Conservation (phyloP, 139 green algal genomes). For the Astrephomene gubernaculifera region DNA sequence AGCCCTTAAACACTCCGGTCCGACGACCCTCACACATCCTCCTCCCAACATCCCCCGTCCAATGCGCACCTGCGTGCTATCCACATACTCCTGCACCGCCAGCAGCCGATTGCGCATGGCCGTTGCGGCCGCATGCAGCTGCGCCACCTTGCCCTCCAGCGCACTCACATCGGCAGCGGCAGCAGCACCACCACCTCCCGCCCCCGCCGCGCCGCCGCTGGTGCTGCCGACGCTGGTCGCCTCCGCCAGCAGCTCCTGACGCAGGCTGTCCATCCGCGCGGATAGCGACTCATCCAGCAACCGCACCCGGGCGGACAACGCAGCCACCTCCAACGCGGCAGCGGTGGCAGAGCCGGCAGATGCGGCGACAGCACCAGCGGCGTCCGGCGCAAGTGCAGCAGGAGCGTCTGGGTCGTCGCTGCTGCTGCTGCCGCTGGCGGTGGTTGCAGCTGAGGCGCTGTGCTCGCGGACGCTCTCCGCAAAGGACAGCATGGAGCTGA, state of each 20-base stretch:
- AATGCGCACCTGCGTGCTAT: slow-evolving; percentile 46
- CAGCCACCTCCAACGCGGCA: not conserved
- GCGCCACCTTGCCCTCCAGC: slow-evolving; percentile 38
- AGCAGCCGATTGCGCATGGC: slow-evolving; percentile 48
- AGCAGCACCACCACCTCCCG: not conserved
- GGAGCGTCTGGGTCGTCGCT: not conserved
- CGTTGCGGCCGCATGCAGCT: slow-evolving; percentile 34
- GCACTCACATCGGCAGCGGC: not conserved
- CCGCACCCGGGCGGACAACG: not conserved
- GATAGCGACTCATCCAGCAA: not conserved
- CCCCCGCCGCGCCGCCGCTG: not conserved
- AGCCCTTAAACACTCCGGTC: too few relatives aligned
- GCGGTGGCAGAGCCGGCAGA: not conserved
- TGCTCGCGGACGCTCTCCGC: not conserved
- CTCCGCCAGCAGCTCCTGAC: slow-evolving; percentile 10
- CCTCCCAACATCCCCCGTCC: not conserved
- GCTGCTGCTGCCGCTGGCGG: not conserved
- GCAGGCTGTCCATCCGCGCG: not conserved
- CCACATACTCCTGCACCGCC: slow-evolving; percentile 54
- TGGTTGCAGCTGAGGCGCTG: not conserved
- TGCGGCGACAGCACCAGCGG: not conserved
- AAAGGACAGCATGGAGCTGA: not conserved
- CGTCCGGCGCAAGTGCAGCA: not conserved
- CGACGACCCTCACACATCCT: not conserved
- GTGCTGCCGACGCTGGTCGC: not conserved